Percentiles rank a stretch among this genome's conserved stretches.
Conservation (phyloP, 176 grass and related monocot species). For the Puccinellia tenuiflora region DNA sequence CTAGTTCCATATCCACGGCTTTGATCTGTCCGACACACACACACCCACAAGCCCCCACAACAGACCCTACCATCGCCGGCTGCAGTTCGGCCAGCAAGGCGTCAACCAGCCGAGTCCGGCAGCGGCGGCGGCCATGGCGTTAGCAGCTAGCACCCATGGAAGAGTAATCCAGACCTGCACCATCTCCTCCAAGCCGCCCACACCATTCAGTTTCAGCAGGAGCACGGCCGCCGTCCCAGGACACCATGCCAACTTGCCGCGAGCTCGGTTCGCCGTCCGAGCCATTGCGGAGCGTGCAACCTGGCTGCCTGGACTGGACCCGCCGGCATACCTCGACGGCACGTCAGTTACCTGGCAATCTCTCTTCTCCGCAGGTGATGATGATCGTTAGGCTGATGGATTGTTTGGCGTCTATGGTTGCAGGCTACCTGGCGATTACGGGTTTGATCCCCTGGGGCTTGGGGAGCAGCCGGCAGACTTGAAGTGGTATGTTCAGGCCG, state of each 20-base stretch:
- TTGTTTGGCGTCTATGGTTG: neutral
- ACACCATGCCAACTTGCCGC: neutral
- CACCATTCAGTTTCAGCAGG: slow-evolving; percentile 9
- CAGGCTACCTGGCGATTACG: slow-evolving; percentile 73
- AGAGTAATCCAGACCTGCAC: neutral
- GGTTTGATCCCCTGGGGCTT: slow-evolving; percentile 81
- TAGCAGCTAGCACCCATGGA: slow-evolving; percentile 24
- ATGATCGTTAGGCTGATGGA: neutral
- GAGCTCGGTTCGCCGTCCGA: slow-evolving; percentile 22
- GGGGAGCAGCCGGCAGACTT: slow-evolving; percentile 59
- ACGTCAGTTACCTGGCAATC: slow-evolving; percentile 54
- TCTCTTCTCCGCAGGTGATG: neutral
- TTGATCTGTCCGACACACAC: neutral
- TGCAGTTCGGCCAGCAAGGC: neutral
- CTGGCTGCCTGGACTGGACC: slow-evolving; percentile 73
- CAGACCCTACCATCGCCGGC: neutral
- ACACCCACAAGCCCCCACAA: neutral
- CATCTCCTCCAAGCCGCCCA: neutral
- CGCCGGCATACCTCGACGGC: slow-evolving; percentile 79
- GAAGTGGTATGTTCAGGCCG: slow-evolving; percentile 87
- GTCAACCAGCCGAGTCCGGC: neutral
- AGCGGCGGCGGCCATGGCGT: slow-evolving; percentile 37
- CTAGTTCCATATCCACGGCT: slow-evolving; percentile 48
- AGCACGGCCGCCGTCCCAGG: neutral
- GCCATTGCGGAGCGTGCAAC: slow-evolving; percentile 51